A percentile compares a stretch with the other conserved stretches of the same genome.
phyloP scores from a whole-genome alignment of 1,284 basidiomycete species.

The Tylopilus microsporus region DNA sequence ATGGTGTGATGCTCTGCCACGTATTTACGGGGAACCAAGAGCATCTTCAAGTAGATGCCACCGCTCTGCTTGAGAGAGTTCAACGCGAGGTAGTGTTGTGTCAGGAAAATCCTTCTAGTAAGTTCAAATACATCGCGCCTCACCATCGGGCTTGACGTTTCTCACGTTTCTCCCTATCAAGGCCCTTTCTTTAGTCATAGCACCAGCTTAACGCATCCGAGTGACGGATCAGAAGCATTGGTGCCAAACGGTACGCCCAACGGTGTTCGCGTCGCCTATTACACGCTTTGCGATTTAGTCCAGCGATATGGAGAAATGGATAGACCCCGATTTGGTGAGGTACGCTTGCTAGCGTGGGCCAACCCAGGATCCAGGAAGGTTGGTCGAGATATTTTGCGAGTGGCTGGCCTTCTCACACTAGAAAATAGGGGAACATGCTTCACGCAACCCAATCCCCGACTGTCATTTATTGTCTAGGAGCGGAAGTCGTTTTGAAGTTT shows the following conservation, averaged over 20 bases:
- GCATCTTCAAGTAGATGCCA: slow-evolving; percentile 30
- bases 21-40: slow-evolving; percentile 40
- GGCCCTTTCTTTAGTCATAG: slow-evolving; percentile 33
- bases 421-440: slow-evolving; percentile 23
- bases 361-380: slow-evolving; percentile 35
- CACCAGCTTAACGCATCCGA: slow-evolving; percentile 12
- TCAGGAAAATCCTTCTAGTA: slow-evolving; percentile 25
- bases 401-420: slow-evolving; percentile 4
- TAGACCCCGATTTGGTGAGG: slow-evolving; percentile 23
- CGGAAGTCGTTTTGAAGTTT: slow-evolving; percentile 22
- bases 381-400: not conserved
- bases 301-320: slow-evolving; percentile 21
- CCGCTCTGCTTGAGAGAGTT: slow-evolving; percentile 29
- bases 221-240: slow-evolving; percentile 8
- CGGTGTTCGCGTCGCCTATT: slow-evolving; percentile 26
- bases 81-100: slow-evolving; percentile 32
- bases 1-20: slow-evolving; percentile 27
- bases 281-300: slow-evolving; percentile 22
- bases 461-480: slow-evolving; percentile 25
- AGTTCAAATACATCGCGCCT: slow-evolving; percentile 2
- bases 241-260: slow-evolving; percentile 27
- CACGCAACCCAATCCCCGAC: slow-evolving; percentile 20
- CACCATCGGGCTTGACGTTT: not conserved
- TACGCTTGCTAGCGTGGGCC: slow-evolving; percentile 34
- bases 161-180: slow-evolving; percentile 6